Percentiles rank a stretch among this genome's conserved stretches.
These are phyloP conservation scores for Solanum bulbocastanum DNA, from an alignment of 257 asterid genomes.

Conservation along the genomic window DNA sequence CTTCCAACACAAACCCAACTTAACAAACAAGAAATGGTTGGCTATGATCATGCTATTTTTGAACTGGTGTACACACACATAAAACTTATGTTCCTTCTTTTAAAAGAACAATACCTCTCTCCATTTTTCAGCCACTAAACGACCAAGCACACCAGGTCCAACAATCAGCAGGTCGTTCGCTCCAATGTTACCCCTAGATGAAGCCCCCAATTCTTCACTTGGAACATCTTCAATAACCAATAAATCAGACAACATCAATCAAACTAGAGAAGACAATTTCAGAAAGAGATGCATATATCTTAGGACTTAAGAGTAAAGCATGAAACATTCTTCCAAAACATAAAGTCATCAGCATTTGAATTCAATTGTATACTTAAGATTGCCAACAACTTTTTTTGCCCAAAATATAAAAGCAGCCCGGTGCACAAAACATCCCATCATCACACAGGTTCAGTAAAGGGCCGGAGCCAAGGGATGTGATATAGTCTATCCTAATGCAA, in stretches of 20 bases:
- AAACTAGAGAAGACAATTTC: not conserved
- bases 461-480: not conserved
- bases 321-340: not conserved
- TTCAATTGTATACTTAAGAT: too few relatives aligned
- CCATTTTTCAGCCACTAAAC: constrained; percentile 89
- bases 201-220: constrained; percentile 33
- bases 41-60: not conserved
- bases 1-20: not conserved
- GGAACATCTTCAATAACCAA: constrained; percentile 32
- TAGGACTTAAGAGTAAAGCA: not conserved
- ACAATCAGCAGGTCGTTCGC: constrained; percentile 74
- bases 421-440: not conserved
- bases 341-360: not conserved
- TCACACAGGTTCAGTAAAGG: not conserved
- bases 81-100: not conserved
- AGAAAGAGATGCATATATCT: not conserved
- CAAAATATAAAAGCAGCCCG: not conserved
- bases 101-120: constrained; percentile 41
- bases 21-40: not conserved
- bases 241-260: not conserved
- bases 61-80: not conserved
- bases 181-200: constrained; percentile 42
- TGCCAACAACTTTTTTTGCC: not conserved
- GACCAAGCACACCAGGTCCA: constrained; percentile 98
- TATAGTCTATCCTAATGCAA: not conserved